Percentiles rank a stretch among this genome's conserved stretches.
phyloP scores from a whole-genome alignment of 441 rosid genomes.

The Brassica balearica region DNA sequence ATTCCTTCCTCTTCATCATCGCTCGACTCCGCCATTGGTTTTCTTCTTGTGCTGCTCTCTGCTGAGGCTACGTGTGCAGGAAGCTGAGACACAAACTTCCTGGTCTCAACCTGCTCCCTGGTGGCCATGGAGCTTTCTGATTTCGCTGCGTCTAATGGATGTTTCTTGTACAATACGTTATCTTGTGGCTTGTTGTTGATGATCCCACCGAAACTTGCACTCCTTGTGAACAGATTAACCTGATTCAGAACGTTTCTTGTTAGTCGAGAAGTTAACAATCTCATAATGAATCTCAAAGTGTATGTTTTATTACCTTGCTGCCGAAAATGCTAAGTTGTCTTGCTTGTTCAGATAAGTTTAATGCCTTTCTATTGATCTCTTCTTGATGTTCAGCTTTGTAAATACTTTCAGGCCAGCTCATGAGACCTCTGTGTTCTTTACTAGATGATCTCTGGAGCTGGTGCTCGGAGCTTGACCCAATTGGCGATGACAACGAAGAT shows the following conservation, averaged over 20 bases:
- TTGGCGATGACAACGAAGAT: conserved; percentile 55
- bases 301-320: conserved; percentile 57
- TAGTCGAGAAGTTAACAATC: not conserved
- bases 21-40: conserved; percentile 33
- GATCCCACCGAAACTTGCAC: conserved; percentile 45
- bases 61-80: conserved; percentile 22
- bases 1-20: conserved; percentile 53
- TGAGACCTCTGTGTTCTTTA: conserved; percentile 67
- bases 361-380: conserved; percentile 37
- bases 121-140: conserved; percentile 58
- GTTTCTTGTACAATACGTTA: conserved; percentile 49
- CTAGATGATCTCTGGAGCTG: conserved; percentile 58
- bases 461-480: conserved; percentile 57
- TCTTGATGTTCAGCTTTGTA: conserved; percentile 43
- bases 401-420: conserved; percentile 80
- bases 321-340: conserved; percentile 80
- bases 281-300: not conserved
- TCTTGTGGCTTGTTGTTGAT: conserved; percentile 45
- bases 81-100: conserved; percentile 27
- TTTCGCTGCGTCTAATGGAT: conserved; percentile 44
- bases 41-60: conserved; percentile 30
- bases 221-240: conserved; percentile 53
- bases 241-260: conserved; percentile 27
- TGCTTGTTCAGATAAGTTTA: conserved; percentile 71
- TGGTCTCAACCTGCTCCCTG: conserved; percentile 44